A percentile compares a stretch with the other conserved stretches of the same genome.
phyloP scores from a whole-genome alignment of 345 rosid genomes.

The Gossypium bickii region DNA sequence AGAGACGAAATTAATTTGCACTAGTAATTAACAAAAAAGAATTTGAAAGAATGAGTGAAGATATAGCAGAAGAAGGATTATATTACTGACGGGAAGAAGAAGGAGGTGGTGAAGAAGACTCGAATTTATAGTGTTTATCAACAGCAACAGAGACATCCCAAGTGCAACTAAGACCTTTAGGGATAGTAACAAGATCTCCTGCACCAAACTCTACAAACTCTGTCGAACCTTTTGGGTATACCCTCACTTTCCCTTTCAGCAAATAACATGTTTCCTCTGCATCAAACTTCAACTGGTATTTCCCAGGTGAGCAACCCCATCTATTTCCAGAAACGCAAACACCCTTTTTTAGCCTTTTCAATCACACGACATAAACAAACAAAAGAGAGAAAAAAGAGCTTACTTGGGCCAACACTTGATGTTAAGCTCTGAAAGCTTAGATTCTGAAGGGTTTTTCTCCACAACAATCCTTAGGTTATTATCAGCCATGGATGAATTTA shows the following conservation, averaged over 20 bases:
- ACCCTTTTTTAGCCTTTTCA: not conserved
- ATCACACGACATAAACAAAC: not conserved
- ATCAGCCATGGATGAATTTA: slow-evolving; percentile 31
- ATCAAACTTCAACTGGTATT: slow-evolving; percentile 70
- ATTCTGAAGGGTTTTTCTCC: slow-evolving; percentile 63
- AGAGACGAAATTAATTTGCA: not conserved
- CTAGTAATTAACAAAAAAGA: not conserved
- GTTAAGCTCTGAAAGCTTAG: slow-evolving; percentile 62
- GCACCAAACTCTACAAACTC: slow-evolving; percentile 82
- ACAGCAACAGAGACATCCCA: slow-evolving; percentile 88
- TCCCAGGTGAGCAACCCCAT: slow-evolving; percentile 94
- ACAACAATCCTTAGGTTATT: slow-evolving; percentile 49
- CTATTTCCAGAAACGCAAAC: slow-evolving; percentile 22
- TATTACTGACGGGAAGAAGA: slow-evolving; percentile 12
- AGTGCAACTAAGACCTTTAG: slow-evolving; percentile 81
- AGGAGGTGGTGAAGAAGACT: slow-evolving; percentile 30
- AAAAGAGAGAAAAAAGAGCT: slow-evolving; percentile 14
- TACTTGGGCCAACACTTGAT: slow-evolving; percentile 98
- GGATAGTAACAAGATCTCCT: slow-evolving; percentile 85
- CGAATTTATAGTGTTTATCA: slow-evolving; percentile 81
- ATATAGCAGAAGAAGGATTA: not conserved
- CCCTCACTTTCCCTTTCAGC: slow-evolving; percentile 78
- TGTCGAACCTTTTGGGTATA: slow-evolving; percentile 49
- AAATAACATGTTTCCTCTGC: slow-evolving; percentile 87
- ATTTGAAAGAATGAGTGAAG: slow-evolving; percentile 7